These are phyloP conservation scores for Hypoxylon fuscum DNA, from an alignment of 495 filamentous ascomycete species.

Conservation along the genomic window DNA sequence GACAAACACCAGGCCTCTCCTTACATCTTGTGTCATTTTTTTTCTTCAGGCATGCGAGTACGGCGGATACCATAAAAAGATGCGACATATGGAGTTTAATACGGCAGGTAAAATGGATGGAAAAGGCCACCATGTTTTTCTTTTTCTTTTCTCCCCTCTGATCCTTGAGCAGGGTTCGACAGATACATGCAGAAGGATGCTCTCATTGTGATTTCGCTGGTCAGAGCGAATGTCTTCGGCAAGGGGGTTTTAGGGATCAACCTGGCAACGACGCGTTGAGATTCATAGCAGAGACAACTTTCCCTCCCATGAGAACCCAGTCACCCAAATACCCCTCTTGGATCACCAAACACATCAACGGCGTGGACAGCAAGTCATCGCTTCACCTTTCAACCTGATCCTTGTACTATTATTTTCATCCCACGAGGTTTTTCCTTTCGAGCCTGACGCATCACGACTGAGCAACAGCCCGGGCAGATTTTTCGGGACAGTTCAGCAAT, in stretches of 20 bases:
- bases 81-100: constrained; percentile 46
- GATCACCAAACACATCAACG: constrained; percentile 39
- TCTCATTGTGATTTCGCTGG: constrained; percentile 35
- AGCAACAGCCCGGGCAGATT: constrained; percentile 47
- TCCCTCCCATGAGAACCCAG: constrained; percentile 15
- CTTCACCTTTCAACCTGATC: constrained; percentile 42
- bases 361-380: constrained; percentile 41
- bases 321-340: constrained; percentile 23
- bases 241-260: constrained; percentile 15
- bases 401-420: constrained; percentile 50
- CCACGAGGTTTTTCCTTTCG: constrained; percentile 47
- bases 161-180: constrained; percentile 38
- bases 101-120: constrained; percentile 50
- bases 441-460: constrained; percentile 47
- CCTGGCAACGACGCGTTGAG: constrained; percentile 34
- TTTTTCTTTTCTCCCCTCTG: constrained; percentile 30
- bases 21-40: constrained; percentile 37
- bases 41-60: constrained; percentile 41
- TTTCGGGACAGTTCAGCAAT: constrained; percentile 49
- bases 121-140: constrained; percentile 41
- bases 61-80: constrained; percentile 43
- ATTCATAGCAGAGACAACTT: constrained; percentile 35
- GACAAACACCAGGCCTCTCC: constrained; percentile 22
- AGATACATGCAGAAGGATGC: constrained; percentile 36
- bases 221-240: constrained; percentile 17